phyloP scores from a whole-genome alignment of 2,329 filamentous ascomycete species.

The Colletotrichum sojae region DNA sequence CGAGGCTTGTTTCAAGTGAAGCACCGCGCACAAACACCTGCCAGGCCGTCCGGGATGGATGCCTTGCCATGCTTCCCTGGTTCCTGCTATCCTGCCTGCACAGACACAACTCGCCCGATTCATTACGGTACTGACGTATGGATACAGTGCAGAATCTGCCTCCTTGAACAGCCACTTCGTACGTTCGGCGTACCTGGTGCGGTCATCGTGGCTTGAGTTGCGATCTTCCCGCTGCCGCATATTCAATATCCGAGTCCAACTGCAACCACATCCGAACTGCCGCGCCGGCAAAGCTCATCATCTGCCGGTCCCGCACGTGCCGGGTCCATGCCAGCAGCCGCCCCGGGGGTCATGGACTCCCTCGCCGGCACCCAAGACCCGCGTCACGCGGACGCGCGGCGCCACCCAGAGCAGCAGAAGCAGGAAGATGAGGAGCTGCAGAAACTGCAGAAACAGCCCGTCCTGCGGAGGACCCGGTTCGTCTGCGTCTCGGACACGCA shows the following conservation, averaged over 20 bases:
- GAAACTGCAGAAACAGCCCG: slow-evolving; percentile 11
- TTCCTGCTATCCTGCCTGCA: background rate
- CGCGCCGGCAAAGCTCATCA: slow-evolving; percentile 2
- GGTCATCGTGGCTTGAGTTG: background rate
- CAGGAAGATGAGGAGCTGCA: too few relatives aligned
- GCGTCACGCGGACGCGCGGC: background rate
- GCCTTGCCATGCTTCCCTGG: too few relatives aligned
- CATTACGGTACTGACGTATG: background rate
- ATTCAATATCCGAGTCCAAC: slow-evolving; percentile 3
- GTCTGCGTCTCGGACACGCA: slow-evolving; percentile 86
- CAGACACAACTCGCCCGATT: background rate
- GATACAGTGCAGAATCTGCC: too few relatives aligned
- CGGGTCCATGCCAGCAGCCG: slow-evolving; percentile 4
- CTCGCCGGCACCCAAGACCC: slow-evolving; percentile 2
- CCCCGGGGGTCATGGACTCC: slow-evolving; percentile 24
- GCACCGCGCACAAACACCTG: slow-evolving; percentile 28
- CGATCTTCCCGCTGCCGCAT: background rate
- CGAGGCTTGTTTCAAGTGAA: slow-evolving; percentile 33
- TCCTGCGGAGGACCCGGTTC: slow-evolving; percentile 70
- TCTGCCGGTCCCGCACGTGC: slow-evolving; percentile 13
- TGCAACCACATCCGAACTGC: background rate
- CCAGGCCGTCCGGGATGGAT: too few relatives aligned
- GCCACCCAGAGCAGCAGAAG: background rate
- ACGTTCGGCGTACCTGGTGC: too few relatives aligned
- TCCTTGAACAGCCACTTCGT: too few relatives aligned